A percentile compares a stretch with the other conserved stretches of the same genome.
These are phyloP conservation scores for Suhomyces coccinellae DNA, from an alignment of 1,139 yeast species.

Conservation along the genomic window DNA sequence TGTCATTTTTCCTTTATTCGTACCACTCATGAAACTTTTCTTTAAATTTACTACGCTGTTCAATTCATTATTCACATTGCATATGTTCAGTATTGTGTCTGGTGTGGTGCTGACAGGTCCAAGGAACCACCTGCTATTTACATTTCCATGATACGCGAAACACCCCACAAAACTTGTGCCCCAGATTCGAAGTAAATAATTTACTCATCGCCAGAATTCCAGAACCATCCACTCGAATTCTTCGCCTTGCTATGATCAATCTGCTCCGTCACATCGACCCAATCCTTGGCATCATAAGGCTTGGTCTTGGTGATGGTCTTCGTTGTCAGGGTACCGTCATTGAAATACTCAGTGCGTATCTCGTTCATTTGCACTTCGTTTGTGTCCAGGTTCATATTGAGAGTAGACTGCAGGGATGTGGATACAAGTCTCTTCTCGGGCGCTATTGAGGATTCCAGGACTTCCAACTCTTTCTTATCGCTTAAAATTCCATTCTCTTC, in stretches of 20 bases:
- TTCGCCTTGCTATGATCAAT: slow-evolving; percentile 10
- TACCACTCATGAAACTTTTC: too few relatives aligned
- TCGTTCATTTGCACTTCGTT: slow-evolving; percentile 56
- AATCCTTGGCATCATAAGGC: slow-evolving; percentile 35
- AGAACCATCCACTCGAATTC: slow-evolving; percentile 15
- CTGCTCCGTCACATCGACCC: slow-evolving; percentile 32
- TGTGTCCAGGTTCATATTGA: slow-evolving; percentile 46
- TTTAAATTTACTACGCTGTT: too few relatives aligned
- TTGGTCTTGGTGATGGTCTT: slow-evolving; percentile 40
- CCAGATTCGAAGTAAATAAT: too few relatives aligned
- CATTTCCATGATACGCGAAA: not conserved
- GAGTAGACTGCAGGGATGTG: slow-evolving; percentile 47
- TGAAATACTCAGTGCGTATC: slow-evolving; percentile 52
- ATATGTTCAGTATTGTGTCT: not conserved
- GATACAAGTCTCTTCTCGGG: slow-evolving; percentile 40
- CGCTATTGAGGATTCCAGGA: not conserved
- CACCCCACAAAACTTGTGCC: not conserved
- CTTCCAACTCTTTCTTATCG: not conserved
- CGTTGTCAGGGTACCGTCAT: slow-evolving; percentile 62
- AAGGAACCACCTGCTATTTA: not conserved
- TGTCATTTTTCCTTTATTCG: too few relatives aligned
- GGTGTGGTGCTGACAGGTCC: not conserved
- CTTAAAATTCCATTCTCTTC: not conserved
- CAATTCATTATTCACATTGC: not conserved
- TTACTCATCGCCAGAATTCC: slow-evolving; percentile 14